These are phyloP conservation scores for Paraconiothyrium sp. DNA, from an alignment of 2,329 filamentous ascomycete genomes.

Conservation along the genomic window DNA sequence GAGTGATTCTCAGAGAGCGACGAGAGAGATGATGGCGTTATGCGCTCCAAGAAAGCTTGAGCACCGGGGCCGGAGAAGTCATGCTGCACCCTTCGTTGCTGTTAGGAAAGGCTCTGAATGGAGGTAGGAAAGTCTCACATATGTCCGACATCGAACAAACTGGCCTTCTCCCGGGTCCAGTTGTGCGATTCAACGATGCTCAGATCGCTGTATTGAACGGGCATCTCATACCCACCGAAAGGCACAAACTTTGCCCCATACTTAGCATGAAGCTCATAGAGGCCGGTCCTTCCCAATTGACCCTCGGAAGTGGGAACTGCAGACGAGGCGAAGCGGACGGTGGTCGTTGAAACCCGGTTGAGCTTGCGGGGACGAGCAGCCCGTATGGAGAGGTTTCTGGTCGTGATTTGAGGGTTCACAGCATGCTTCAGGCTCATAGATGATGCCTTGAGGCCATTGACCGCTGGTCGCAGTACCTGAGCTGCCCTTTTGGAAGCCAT, in stretches of 20 bases:
- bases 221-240: constrained; percentile 95
- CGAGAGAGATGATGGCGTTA: constrained; percentile 80
- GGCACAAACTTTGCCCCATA: constrained; percentile 93
- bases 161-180: constrained; percentile 88
- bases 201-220: constrained; percentile 82
- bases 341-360: constrained; percentile 23
- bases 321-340: constrained; percentile 42
- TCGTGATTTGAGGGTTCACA: constrained; percentile 23
- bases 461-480: constrained; percentile 33
- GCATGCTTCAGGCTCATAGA: constrained; percentile 25
- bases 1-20: constrained; percentile 73
- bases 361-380: constrained; percentile 39
- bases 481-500: constrained; percentile 44
- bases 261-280: constrained; percentile 80
- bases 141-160: constrained; percentile 94
- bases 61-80: constrained; percentile 83
- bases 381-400: constrained; percentile 28
- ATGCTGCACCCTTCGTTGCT: constrained; percentile 73
- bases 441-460: constrained; percentile 34
- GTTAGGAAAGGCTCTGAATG: constrained; percentile 3
- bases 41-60: constrained; percentile 79
- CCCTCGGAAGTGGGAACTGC: constrained; percentile 28
- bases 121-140: constrained; percentile 70
- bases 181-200: constrained; percentile 85
- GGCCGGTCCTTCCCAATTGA: constrained; percentile 68